Evolutionary conservation across 805 yeast genomes (phyloP).

Genomic region (Wickerhamiella allomyrinae): DNA sequence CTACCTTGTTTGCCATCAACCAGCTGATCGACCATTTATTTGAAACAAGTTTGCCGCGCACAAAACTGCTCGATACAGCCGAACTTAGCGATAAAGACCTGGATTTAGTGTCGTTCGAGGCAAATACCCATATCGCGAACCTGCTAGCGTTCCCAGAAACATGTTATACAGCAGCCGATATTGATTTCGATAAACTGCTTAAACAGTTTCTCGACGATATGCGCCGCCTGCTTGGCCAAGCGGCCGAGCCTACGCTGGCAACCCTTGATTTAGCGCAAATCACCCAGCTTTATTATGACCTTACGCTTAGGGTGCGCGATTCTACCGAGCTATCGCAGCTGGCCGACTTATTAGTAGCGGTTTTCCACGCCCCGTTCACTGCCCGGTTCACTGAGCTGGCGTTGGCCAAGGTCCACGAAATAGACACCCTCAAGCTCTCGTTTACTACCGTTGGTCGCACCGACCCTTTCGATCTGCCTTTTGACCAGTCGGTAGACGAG

Average conservation of each 20-base stretch:
- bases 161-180: constrained; percentile 6
- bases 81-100: constrained; percentile 6
- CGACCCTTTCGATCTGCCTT: background rate
- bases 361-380: constrained; percentile 6
- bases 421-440: background rate
- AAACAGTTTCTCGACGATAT: constrained; percentile 1
- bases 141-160: constrained; percentile 9
- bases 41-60: constrained; percentile 8
- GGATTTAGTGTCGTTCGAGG: background rate
- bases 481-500: background rate
- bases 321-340: constrained; percentile 5
- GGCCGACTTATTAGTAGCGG: constrained; percentile 6
- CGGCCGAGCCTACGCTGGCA: background rate
- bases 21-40: constrained; percentile 10
- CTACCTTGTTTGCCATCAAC: constrained; percentile 10
- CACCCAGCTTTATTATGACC: background rate
- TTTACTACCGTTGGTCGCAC: no score
- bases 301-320: constrained; percentile 9
- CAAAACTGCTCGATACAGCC: constrained; percentile 8
- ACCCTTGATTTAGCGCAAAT: background rate
- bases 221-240: background rate
- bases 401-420: background rate
- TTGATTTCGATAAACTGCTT: constrained; percentile 2
- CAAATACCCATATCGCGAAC: background rate
- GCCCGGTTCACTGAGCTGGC: background rate